Percentiles rank a stretch among this genome's conserved stretches.
These are phyloP conservation scores for Cairneyella variabilis DNA, from an alignment of 495 filamentous ascomycete genomes.

Conservation along the genomic window DNA sequence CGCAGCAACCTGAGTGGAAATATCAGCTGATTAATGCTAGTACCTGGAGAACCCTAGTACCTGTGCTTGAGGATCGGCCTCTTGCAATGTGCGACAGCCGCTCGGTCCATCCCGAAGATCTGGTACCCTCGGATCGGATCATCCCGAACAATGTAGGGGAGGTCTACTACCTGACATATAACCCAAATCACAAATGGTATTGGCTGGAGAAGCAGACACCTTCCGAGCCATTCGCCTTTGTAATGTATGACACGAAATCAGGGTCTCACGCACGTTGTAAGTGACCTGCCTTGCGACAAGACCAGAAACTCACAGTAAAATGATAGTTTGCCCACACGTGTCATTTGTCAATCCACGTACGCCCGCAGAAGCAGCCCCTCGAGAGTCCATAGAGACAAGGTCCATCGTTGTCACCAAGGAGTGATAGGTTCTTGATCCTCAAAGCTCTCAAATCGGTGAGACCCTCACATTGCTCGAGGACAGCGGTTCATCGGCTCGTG, in stretches of 20 bases:
- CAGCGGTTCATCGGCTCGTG: no score
- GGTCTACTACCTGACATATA: conserved; percentile 17
- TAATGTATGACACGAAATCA: conserved; percentile 19
- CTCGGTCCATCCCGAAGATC: conserved; percentile 15
- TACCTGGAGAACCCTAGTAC: conserved; percentile 16
- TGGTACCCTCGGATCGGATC: conserved; percentile 16
- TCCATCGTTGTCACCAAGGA: conserved; percentile 20
- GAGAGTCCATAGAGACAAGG: conserved; percentile 23
- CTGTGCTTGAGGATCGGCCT: conserved; percentile 19
- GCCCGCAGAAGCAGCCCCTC: conserved; percentile 12
- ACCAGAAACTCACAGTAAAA: not conserved
- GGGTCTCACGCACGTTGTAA: conserved; percentile 17
- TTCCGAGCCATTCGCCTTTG: conserved; percentile 15
- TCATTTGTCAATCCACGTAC: conserved; percentile 20
- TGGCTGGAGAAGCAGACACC: conserved; percentile 21
- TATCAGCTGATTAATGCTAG: not conserved
- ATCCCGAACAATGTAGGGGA: conserved; percentile 11
- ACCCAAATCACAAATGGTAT: conserved; percentile 22
- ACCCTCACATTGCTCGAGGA: no score
- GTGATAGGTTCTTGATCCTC: no score
- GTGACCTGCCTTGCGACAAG: not conserved
- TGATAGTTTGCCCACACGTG: conserved; percentile 22
- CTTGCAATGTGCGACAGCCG: conserved; percentile 20
- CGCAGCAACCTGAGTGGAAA: not conserved
- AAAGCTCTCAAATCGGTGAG: no score